Base-by-base conservation (phyloP, 768 basidiomycete genomes). In the Mrakia hoshinonis region DNA sequence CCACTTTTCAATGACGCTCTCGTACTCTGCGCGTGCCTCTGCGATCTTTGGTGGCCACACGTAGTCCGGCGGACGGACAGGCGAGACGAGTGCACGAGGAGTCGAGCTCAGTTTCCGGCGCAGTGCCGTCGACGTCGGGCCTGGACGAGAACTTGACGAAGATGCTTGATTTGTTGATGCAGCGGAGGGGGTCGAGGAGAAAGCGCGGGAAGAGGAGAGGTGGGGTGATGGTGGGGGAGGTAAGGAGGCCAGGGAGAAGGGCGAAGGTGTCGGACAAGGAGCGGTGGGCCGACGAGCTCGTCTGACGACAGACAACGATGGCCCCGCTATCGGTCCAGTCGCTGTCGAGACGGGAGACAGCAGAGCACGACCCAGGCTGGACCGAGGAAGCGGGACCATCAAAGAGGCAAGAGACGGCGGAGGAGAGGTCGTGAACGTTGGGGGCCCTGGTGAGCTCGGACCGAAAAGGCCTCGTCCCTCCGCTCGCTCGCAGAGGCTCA, bases 1-100 rank as follows among this genome's bases (percentile, higher is more conserved):
- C 36, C 52, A 67, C 52, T 49, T 72, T 36, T 65, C 39, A 48
- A 65, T 61, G 18, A 67, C 48, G 18, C 26, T 39, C 47, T 49
- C 55, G 47, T 67, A 54, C 58, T 72, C 63, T 26, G 58, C 47
- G 34, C 48, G 38, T n/a, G 64, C 66, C 29, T 52, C 65, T 5
- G 52, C n/a, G 29, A 34, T 58, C 39, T 48, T 61, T 15, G 49
- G 39, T 15, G 51, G 51, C 38, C 43, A 46, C 24, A 58, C 55
- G 38, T n/a, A 52, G 7, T 29, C 24, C 3, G 38, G 54, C 26
- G 47, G 38, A 55, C 29, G 6, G 13, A 51, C 31, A 38, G 39
- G 9, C 13, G 54, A 4, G 11, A 34, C 26, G 15, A 46, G 22
- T 24, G 52, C 4, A 39, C 12, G 67, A 36, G 49, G 9, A 22